Evolutionary conservation across 352 stramenopile genomes (phyloP).

Genomic region (Elongisporangium anandrum): DNA sequence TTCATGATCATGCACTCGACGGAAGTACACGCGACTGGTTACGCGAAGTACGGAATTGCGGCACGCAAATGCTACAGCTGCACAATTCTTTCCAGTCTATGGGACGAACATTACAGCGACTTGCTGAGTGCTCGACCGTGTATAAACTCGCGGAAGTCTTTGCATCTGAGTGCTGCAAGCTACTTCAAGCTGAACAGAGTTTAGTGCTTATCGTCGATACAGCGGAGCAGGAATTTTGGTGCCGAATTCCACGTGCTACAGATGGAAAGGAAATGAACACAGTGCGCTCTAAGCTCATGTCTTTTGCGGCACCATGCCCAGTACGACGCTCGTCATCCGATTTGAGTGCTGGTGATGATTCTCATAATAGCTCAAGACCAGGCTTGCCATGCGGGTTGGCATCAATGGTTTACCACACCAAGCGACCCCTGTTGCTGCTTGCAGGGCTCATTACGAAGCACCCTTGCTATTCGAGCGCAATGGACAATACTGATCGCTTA

Average conservation of each 20-base stretch:
- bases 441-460: constrained; percentile 44
- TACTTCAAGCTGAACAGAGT: constrained; percentile 56
- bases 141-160: constrained; percentile 60
- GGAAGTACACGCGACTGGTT: constrained; percentile 59
- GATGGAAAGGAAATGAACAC: constrained; percentile 22
- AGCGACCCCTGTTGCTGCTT: constrained; percentile 48
- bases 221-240: constrained; percentile 76
- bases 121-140: constrained; percentile 47
- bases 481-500: constrained; percentile 59
- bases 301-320: constrained; percentile 9
- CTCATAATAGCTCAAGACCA: neutral
- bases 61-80: constrained; percentile 46
- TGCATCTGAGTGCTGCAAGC: constrained; percentile 32
- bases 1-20: constrained; percentile 49
- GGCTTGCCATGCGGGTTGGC: constrained; percentile 27
- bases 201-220: constrained; percentile 69
- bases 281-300: constrained; percentile 35
- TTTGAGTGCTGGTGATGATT: neutral
- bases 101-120: constrained; percentile 39
- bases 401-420: constrained; percentile 64
- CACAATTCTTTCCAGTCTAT: constrained; percentile 63
- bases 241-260: constrained; percentile 31
- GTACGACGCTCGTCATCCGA: neutral
- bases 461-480: constrained; percentile 41
- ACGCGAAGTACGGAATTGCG: constrained; percentile 43